A percentile compares a stretch with the other conserved stretches of the same genome.
Evolutionary conservation across 2,329 filamentous ascomycete genomes (phyloP).

Genomic region (Phaeosphaeriaceae sp.): DNA sequence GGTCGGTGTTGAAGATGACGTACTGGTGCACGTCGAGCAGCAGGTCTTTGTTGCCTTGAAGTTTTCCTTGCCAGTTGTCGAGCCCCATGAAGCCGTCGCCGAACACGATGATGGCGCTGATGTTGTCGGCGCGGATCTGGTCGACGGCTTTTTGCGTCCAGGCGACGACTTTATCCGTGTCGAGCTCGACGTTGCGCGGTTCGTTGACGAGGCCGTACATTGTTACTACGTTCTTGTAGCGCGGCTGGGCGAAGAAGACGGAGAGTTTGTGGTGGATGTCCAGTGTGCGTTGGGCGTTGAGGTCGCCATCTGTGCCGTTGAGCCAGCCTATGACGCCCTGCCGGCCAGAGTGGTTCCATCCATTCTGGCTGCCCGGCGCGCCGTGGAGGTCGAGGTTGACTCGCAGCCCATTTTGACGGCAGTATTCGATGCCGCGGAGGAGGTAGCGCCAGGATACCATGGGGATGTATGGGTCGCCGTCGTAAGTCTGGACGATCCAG

Average conservation of each 20-base stretch:
- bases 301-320: slow-evolving; percentile 81
- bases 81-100: slow-evolving; percentile 96
- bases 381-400: slow-evolving; percentile 93
- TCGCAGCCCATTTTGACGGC: slow-evolving; percentile 86
- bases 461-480: slow-evolving; percentile 84
- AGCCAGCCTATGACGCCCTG: slow-evolving; percentile 85
- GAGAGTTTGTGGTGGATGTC: slow-evolving; percentile 88
- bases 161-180: slow-evolving; percentile 69
- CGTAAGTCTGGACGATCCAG: slow-evolving; percentile 89
- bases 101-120: slow-evolving; percentile 77
- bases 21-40: slow-evolving; percentile 98
- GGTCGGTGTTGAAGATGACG: slow-evolving; percentile 92
- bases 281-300: slow-evolving; percentile 81
- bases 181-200: slow-evolving; percentile 78
- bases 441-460: slow-evolving; percentile 93
- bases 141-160: slow-evolving; percentile 81
- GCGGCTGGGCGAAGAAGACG: slow-evolving; percentile 89
- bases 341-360: slow-evolving; percentile 94
- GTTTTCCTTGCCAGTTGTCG: slow-evolving; percentile 84
- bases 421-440: slow-evolving; percentile 90
- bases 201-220: slow-evolving; percentile 97
- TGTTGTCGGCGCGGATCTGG: slow-evolving; percentile 77
- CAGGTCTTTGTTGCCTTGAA: slow-evolving; percentile 74
- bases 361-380: slow-evolving; percentile 93
- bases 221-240: slow-evolving; percentile 89